Conservation (phyloP, 1,284 basidiomycete genomes). For the Schizopora paradoxa region DNA sequence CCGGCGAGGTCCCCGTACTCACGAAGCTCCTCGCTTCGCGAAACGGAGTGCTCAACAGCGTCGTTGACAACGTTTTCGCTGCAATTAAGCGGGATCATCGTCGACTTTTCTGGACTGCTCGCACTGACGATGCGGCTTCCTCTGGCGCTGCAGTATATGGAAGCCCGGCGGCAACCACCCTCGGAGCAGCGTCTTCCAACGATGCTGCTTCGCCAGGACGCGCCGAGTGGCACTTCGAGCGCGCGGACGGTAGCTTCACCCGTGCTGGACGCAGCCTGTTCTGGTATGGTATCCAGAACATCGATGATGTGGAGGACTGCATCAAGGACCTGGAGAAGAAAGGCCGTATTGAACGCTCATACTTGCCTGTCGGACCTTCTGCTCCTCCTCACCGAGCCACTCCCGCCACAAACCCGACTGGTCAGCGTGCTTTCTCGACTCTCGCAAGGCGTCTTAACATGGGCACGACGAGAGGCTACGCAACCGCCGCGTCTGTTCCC, state of each 20-base stretch:
- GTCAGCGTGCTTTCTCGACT: constrained; percentile 68
- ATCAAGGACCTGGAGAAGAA: constrained; percentile 83
- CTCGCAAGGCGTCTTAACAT: constrained; percentile 46
- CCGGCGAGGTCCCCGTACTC: constrained; percentile 86
- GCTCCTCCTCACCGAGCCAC: constrained; percentile 55
- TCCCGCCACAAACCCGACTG: constrained; percentile 34
- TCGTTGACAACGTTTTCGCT: constrained; percentile 96
- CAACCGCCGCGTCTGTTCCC: constrained; percentile 29
- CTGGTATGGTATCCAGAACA: constrained; percentile 95
- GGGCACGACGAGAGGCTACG: constrained; percentile 55
- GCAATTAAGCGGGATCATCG: constrained; percentile 94
- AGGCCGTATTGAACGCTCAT: constrained; percentile 82
- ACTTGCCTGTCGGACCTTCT: constrained; percentile 85
- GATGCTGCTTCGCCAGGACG: constrained; percentile 10
- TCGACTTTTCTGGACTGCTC: constrained; percentile 94
- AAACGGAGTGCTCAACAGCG: constrained; percentile 88
- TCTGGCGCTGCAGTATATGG: too few relatives aligned
- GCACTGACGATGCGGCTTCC: constrained; percentile 88
- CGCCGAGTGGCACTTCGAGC: constrained; percentile 97
- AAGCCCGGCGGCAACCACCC: background rate
- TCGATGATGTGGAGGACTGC: constrained; percentile 86
- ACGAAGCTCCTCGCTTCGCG: constrained; percentile 89
- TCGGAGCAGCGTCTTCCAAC: constrained; percentile 2
- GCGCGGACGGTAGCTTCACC: constrained; percentile 96
- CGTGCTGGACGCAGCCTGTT: constrained; percentile 90